These are phyloP conservation scores for Phytophthora meadii DNA, from an alignment of 352 stramenopile species.

Conservation along the genomic window DNA sequence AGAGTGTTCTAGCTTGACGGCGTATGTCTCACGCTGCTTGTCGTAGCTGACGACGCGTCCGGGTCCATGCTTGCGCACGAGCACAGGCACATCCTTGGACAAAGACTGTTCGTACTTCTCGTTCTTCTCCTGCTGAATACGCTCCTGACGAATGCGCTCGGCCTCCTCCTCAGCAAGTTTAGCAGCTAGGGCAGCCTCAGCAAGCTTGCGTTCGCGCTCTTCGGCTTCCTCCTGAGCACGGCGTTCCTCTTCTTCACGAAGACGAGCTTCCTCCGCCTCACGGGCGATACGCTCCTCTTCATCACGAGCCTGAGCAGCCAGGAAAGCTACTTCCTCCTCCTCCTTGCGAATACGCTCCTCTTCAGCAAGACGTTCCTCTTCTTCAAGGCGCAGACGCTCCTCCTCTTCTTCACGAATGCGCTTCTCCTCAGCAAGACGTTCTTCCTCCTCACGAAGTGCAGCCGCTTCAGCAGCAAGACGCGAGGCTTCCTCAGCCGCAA, in stretches of 20 bases:
- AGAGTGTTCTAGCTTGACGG: slow-evolving; percentile 67
- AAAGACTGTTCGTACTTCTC: slow-evolving; percentile 89
- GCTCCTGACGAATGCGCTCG: slow-evolving; percentile 55
- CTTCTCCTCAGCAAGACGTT: slow-evolving; percentile 34
- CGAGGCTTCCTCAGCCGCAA: slow-evolving; percentile 27
- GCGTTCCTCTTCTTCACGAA: slow-evolving; percentile 42
- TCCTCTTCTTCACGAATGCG: slow-evolving; percentile 32
- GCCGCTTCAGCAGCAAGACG: slow-evolving; percentile 25
- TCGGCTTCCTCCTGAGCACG: slow-evolving; percentile 41
- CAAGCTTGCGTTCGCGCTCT: slow-evolving; percentile 51
- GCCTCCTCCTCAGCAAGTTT: slow-evolving; percentile 52
- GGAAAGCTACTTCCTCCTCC: slow-evolving; percentile 23
- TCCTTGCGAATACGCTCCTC: slow-evolving; percentile 34
- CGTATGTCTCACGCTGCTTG: slow-evolving; percentile 80
- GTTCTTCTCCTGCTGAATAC: slow-evolving; percentile 69
- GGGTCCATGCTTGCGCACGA: slow-evolving; percentile 75
- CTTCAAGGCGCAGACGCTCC: slow-evolving; percentile 38
- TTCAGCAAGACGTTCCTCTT: slow-evolving; percentile 35
- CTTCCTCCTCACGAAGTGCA: slow-evolving; percentile 32
- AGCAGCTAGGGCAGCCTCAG: slow-evolving; percentile 49
- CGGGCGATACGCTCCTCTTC: slow-evolving; percentile 35
- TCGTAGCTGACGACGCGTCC: slow-evolving; percentile 83
- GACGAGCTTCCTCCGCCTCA: slow-evolving; percentile 37
- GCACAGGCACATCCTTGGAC: slow-evolving; percentile 86
- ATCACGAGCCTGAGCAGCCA: slow-evolving; percentile 24